Evolutionary conservation across 192 early-diverging fungal genomes (phyloP), one percentile per base, ranked within the genome.

Genomic region (Coemansia asiatica): DNA sequence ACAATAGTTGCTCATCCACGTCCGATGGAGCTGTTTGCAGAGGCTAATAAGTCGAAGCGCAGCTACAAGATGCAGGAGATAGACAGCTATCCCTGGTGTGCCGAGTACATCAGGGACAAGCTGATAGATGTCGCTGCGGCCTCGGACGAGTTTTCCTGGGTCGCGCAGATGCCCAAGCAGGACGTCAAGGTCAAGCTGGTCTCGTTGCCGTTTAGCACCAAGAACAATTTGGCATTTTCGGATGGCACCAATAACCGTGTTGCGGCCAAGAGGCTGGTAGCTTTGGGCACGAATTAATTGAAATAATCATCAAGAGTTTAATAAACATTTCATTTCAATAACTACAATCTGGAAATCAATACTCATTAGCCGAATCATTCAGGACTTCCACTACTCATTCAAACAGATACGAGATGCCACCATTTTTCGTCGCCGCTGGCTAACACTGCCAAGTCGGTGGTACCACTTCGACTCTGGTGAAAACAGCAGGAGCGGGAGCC

Each of bases 181-280:
- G 46, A 61, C 46, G 55, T 80, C 28, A 48, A 33, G 15, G 66
- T 80, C 22, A 80, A 71, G 49, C 64, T 80, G 62, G 72, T 80
- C 12, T 61, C 77, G 4, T 62, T 47, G 71, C 77, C 71, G 9
- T 80, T 80, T 49, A 49, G 64, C 10, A 23, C 63, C 6, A 16
- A 27, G 1, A 80, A 80, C 54, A 47, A 22, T 4, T 40, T 80
- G 64, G 72, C 72, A 0, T 25, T 56, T 15, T 25, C 28, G 7
- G 77, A 80, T 51, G 77, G 77, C 6, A 51, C 72, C 21, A 68
- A 65, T 65, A 71, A 80, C 66, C 77, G 77, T 19, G 18, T 5
- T 2, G 53, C 54, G 1, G 66, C 59, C 0, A 60, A 61, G 27
- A 55, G 44, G 22, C 50, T 68, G 59, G 40, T 67, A n/a, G 35